phyloP scores from a whole-genome alignment of 75 land plant species.

The Picea glauca region DNA sequence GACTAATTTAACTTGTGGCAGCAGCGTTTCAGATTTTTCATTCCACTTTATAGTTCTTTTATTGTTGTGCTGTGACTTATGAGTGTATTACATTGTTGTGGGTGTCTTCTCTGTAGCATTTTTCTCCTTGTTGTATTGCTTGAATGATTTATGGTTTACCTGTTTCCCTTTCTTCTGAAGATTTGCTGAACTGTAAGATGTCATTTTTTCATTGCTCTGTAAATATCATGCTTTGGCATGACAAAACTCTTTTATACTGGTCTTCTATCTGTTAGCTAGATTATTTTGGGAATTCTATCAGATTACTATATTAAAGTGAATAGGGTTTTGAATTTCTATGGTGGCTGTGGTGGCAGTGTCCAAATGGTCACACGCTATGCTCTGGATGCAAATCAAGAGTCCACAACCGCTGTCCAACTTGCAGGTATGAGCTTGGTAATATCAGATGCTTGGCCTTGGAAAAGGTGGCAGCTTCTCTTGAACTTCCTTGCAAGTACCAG shows the following conservation, averaged over 20 bases:
- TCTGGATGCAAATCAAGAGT: neutral
- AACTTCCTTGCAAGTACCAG: slow-evolving; percentile 58
- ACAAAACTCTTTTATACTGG: neutral
- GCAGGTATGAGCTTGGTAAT: slow-evolving; percentile 4
- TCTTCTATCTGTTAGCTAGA: neutral
- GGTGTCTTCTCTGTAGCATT: neutral
- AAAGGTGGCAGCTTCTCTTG: slow-evolving; percentile 33
- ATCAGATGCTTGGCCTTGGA: slow-evolving; percentile 4
- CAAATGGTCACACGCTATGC: neutral
- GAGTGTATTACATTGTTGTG: neutral
- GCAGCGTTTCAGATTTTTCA: neutral
- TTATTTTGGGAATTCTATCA: neutral
- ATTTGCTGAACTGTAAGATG: neutral
- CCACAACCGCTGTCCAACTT: neutral
- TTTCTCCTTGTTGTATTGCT: neutral
- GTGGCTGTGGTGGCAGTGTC: slow-evolving; percentile 30
- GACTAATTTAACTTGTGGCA: neutral
- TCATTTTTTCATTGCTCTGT: neutral
- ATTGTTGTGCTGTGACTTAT: neutral
- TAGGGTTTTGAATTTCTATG: neutral
- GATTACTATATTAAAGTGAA: neutral
- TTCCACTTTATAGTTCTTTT: neutral
- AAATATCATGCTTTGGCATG: neutral
- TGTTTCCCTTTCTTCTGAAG: neutral
- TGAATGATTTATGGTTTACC: too few relatives aligned